Evolutionary conservation across 2,329 filamentous ascomycete species (phyloP).

Genomic region (Venturia oleaginea): DNA sequence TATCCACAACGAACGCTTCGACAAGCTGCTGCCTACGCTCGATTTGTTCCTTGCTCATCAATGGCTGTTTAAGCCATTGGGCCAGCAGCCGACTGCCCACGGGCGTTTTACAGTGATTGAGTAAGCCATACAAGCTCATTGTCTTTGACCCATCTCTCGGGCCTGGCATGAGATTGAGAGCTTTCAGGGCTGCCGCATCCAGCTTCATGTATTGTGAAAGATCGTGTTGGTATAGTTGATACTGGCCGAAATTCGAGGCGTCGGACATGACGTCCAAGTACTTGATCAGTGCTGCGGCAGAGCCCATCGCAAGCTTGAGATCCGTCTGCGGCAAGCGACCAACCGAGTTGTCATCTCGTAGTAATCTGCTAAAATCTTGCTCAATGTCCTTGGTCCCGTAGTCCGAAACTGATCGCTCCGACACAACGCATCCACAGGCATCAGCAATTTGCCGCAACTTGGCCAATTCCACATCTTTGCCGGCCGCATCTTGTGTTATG

Average conservation of each 20-base stretch:
- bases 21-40: constrained; percentile 88
- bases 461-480: constrained; percentile 78
- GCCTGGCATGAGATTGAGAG: constrained; percentile 93
- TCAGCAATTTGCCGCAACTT: constrained; percentile 86
- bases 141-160: constrained; percentile 90
- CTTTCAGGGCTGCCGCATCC: constrained; percentile 86
- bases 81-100: constrained; percentile 81
- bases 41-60: constrained; percentile 87
- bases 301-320: constrained; percentile 90
- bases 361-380: constrained; percentile 77
- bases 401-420: constrained; percentile 66
- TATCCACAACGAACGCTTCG: constrained; percentile 88
- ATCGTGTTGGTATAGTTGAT: constrained; percentile 94
- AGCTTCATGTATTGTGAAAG: constrained; percentile 97
- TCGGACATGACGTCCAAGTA: constrained; percentile 89
- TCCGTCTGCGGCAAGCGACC: constrained; percentile 80
- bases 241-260: constrained; percentile 91
- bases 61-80: constrained; percentile 94
- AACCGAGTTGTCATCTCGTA: constrained; percentile 76
- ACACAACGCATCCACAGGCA: constrained; percentile 82
- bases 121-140: constrained; percentile 88
- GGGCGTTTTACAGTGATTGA: constrained; percentile 97
- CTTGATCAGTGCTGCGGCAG: constrained; percentile 86
- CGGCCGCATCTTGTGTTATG: constrained; percentile 65
- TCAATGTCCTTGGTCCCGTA: constrained; percentile 91